Evolutionary conservation across 75 land plant genomes (phyloP), one percentile per base, ranked within the genome.

Genomic region (Cryptomeria japonica): DNA sequence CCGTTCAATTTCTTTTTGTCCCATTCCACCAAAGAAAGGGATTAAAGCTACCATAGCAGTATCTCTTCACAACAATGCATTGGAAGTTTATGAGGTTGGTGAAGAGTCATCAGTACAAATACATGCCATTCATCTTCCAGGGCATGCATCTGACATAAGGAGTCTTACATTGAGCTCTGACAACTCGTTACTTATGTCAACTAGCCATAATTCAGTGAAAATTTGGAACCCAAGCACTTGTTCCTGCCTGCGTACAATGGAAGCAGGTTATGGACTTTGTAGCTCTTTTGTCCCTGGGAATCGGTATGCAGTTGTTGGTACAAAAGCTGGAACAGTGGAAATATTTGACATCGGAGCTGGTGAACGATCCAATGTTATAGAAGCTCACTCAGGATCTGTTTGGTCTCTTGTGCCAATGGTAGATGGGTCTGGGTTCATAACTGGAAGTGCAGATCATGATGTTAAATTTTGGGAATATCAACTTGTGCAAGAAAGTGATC

Each of bases 171-270:
- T 98, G 13, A 98, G 96, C 85, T 87, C 93, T 58, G 99, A 98
- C 85, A 91, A 92, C 84, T 91, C 93, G 8, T 88, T 96, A 77
- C 90, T 98, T 87, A 92, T 98, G 96, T 98, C 99, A 83, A 97
- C 99, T 4, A 97, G 99, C 87, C 97, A 97, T 78, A 95, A 95
- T 90, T 90, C 93, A 49, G 94, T 93, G 10, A 98, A 98, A 87
- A 91, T 98, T 85, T 98, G 99, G 99, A 98, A 98, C 79, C 99
- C 99, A 44, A 94, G 92, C 87, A 93, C 96, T 86, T 94, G 97
- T 42, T 86, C 94, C 88, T 98, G 99, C 84, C 94, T 98, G 61
- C 91, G 98, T 1, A 98, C 99, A 9, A 93, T 98, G 88, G 99
- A 96, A 88, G 93, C 99, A 86, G 97, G 94, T 25, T 96, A 91